Conservation (phyloP, 768 basidiomycete genomes). For the Suillus occidentalis region DNA sequence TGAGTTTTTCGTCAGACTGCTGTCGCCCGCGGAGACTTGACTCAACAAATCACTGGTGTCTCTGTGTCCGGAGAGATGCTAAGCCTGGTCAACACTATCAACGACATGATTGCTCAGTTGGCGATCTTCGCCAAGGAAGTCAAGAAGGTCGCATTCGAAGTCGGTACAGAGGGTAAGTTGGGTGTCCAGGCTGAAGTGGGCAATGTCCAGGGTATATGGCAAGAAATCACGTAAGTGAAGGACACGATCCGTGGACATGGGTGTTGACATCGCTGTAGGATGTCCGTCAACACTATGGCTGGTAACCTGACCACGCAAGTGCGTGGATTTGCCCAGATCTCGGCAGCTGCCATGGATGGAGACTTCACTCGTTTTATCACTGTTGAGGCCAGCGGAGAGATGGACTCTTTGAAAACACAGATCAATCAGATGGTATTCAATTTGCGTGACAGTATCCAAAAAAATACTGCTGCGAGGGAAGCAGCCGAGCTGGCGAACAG, state of each 20-base stretch:
- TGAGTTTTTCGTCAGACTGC: constrained; percentile 57
- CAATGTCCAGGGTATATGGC: constrained; percentile 97
- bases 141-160: constrained; percentile 95
- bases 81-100: constrained; percentile 96
- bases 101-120: constrained; percentile 75
- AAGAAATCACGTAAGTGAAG: constrained; percentile 87
- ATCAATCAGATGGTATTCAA: constrained; percentile 99
- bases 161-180: constrained; percentile 97
- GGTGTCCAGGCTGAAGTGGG: constrained; percentile 98
- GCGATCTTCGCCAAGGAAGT: constrained; percentile 77
- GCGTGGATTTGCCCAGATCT: constrained; percentile 97
- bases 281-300: constrained; percentile 98
- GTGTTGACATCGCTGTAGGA: constrained; percentile 40
- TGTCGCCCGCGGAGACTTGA: constrained; percentile 91
- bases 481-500: constrained; percentile 98
- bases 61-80: constrained; percentile 95
- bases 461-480: constrained; percentile 96
- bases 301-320: constrained; percentile 97
- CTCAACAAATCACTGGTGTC: constrained; percentile 89
- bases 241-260: background rate
- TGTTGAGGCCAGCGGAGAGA: constrained; percentile 96
- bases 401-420: constrained; percentile 99
- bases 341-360: constrained; percentile 97
- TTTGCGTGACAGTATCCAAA: constrained; percentile 93
- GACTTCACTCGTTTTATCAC: constrained; percentile 99